Base-by-base conservation (phyloP, 148 eudicot genomes). In the Cornus suecica region DNA sequence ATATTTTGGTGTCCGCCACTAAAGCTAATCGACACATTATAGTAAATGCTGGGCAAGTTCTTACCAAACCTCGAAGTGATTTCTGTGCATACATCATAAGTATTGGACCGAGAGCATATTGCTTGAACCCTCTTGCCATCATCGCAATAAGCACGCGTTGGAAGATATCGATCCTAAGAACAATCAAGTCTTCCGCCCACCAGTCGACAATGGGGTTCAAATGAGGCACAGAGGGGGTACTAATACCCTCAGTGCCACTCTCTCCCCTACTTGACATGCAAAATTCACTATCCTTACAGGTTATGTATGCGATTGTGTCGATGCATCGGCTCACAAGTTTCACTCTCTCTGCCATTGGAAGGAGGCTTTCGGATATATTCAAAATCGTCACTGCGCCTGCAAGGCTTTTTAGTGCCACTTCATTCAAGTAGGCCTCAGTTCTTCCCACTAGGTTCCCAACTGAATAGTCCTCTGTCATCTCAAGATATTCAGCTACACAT, bases 151-250 rank as follows among this genome's bases (percentile, higher is more conserved):
- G 65, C 65, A 93, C 91, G 71, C 98, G 78, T 72, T 91, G 94
- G 82, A 95, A 95, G 78, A 92, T 77, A 83, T 91, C 93, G 68
- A 92, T 88, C 76, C 92, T 87, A 26, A 95, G 90, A 69, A 79
- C 77, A 27, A 87, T 78, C 34, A 95, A 76, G 82, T 95, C 98
- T 78, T 93, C 99, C 54, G 94, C 97, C 99, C 99, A 95, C 98
- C 97, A 92, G 73, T 95, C 92, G 26, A 83, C 92, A 27, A 81
- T 76, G 27, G 87, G 84, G 70, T 83, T 91, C 70, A 78, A 81
- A 56, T 81, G 84, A 81, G 83, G 78, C 20, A 69, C 73, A 29
- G 81, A 41, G 45, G 84, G 58, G 37, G 83, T 67, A 68, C 63
- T 68, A 24, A 78, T 84, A 23, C 63, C 88, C 74, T 87, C 86